Percentiles rank a stretch among this genome's conserved stretches.
These are phyloP conservation scores for Gaertneriomyces semiglobifer DNA, from an alignment of 192 early-diverging fungal species.

Conservation along the genomic window DNA sequence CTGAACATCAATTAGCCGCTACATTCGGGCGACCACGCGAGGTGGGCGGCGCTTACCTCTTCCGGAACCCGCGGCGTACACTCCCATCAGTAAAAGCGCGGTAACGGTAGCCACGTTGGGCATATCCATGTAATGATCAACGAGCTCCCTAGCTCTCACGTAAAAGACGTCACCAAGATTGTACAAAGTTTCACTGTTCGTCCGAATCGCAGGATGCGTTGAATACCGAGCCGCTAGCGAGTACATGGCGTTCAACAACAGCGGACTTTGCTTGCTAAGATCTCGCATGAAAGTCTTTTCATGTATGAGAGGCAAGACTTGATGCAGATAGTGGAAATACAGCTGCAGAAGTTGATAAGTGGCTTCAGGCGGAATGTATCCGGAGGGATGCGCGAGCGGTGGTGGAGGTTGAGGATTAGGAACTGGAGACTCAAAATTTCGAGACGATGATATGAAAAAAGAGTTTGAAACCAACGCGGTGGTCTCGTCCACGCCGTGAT, in stretches of 20 bases:
- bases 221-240: conserved; percentile 43
- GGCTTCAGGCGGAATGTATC: conserved; percentile 35
- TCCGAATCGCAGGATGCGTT: conserved; percentile 30
- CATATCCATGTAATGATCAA: conserved; percentile 44
- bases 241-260: conserved; percentile 44
- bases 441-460: conserved; percentile 8
- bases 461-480: neutral
- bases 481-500: no score
- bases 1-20: conserved; percentile 13
- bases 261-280: conserved; percentile 23
- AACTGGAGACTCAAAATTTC: neutral
- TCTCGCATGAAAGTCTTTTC: conserved; percentile 26
- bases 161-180: conserved; percentile 43
- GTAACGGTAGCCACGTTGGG: conserved; percentile 31
- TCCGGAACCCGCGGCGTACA: conserved; percentile 32
- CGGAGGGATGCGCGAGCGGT: neutral
- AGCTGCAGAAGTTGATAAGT: conserved; percentile 36
- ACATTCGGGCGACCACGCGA: neutral
- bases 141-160: conserved; percentile 37
- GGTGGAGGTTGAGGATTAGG: conserved; percentile 5
- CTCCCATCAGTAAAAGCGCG: conserved; percentile 35
- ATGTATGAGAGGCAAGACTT: conserved; percentile 36
- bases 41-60: conserved; percentile 19
- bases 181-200: conserved; percentile 9
- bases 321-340: conserved; percentile 38